Evolutionary conservation across 768 basidiomycete species (phyloP).

Genomic region (Phylloporus rhodoxanthus): DNA sequence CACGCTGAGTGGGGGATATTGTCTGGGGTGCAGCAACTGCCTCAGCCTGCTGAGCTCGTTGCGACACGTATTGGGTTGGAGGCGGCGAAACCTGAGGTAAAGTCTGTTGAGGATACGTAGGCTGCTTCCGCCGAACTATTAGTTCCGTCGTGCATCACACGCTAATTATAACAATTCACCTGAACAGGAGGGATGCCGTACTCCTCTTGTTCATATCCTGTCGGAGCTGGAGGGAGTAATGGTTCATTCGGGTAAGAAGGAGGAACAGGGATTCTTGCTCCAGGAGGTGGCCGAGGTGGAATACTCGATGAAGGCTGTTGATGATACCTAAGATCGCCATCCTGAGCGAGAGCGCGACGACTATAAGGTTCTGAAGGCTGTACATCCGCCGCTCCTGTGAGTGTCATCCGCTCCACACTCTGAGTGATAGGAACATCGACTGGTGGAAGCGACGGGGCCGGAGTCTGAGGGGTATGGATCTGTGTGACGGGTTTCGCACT

Average conservation of each 20-base stretch:
- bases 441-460: constrained; percentile 30
- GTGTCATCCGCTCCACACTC: constrained; percentile 43
- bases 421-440: constrained; percentile 29
- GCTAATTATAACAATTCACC: constrained; percentile 10
- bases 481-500: constrained; percentile 34
- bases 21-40: constrained; percentile 24
- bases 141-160: not conserved
- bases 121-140: constrained; percentile 11
- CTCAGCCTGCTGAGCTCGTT: constrained; percentile 30
- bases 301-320: constrained; percentile 31
- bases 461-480: constrained; percentile 27
- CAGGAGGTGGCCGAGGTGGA: constrained; percentile 34
- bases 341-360: constrained; percentile 25
- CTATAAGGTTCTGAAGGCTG: constrained; percentile 25
- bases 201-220: constrained; percentile 29
- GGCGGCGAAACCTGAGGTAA: constrained; percentile 15
- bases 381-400: constrained; percentile 37
- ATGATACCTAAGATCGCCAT: constrained; percentile 38
- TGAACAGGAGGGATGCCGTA: constrained; percentile 19
- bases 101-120: constrained; percentile 22
- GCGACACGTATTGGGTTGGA: constrained; percentile 19
- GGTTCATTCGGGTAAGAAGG: constrained; percentile 33
- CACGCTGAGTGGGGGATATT: constrained; percentile 36
- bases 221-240: constrained; percentile 14
- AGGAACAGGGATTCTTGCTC: constrained; percentile 34